phyloP scores from a whole-genome alignment of 495 filamentous ascomycete genomes.

The Aspergillus haitiensis region DNA sequence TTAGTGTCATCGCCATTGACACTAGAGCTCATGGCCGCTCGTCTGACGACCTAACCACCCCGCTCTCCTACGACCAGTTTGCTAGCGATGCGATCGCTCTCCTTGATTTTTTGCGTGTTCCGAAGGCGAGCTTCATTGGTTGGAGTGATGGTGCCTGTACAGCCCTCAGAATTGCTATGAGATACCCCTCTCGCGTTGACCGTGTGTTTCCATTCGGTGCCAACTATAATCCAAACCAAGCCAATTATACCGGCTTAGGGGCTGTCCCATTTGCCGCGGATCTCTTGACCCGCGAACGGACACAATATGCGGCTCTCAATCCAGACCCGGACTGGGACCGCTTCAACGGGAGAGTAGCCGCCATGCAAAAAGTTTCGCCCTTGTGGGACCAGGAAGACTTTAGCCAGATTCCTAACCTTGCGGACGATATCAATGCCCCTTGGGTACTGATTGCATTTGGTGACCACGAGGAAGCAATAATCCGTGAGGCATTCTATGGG shows the following conservation, averaged over 20 bases:
- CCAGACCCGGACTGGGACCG: slow-evolving; percentile 1
- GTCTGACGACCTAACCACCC: neutral
- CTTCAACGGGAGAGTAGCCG: neutral
- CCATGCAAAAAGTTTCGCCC: neutral
- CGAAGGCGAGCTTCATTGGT: neutral
- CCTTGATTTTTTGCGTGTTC: neutral
- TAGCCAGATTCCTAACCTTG: neutral
- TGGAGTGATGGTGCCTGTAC: slow-evolving; percentile 2
- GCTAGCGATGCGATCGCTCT: neutral
- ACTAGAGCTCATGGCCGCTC: slow-evolving; percentile 1
- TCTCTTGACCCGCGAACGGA: neutral
- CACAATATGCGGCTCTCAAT: neutral
- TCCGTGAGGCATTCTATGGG: neutral
- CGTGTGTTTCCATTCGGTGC: neutral
- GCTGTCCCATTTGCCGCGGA: neutral
- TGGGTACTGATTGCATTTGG: neutral
- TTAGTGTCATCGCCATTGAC: neutral
- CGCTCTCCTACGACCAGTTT: neutral
- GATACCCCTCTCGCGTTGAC: neutral
- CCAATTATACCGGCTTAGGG: neutral
- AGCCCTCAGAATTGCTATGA: neutral
- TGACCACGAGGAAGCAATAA: slow-evolving; percentile 10
- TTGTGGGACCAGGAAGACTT: slow-evolving; percentile 3
- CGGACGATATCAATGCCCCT: neutral
- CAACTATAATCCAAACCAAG: neutral